Evolutionary conservation across 805 yeast genomes (phyloP), one percentile per base, ranked within the genome.

Genomic region (Debaryomyces tyrocola): DNA sequence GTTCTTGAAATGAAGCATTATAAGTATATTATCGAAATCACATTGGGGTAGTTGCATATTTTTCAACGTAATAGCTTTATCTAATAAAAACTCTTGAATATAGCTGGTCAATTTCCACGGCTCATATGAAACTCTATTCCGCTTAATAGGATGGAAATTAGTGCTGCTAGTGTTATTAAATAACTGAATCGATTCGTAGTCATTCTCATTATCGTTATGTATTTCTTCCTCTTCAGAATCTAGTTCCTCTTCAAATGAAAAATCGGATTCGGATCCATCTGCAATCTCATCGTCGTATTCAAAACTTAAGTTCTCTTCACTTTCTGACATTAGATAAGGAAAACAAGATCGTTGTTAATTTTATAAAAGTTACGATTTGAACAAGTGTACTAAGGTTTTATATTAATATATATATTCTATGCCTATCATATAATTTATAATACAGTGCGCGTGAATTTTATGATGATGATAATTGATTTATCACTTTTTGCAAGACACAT

Each of bases 1-100:
- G 43, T 59, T 61, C 45, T 64, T 64, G 45, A 53, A 49, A 33
- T 71, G 76, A 15, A 70, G 61, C 65, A 72, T 58, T 17, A 67
- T 53, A 18, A 70, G 44, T 15, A 67, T 45, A 31, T 70, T 74
- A 42, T 65, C 70, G 9, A 53, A 45, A 9, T 58, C 37, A 44
- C 70, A 63, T 20, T 52, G 51, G 12, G 71, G 64, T 20, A 70
- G 51, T 27, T 62, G 58, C 35, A 52, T 52, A 17, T 52, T 46
- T 37, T 54, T 55, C 33, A 70, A 55, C 38, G 41, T 44, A 14
- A 49, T 47, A 12, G 58, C 60, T 31, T 62, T 57, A 20, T 51
- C 55, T 6, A 69, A 39, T 34, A 62, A 62, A 24, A 52, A 56
- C 18, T 46, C 46, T 24, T 61, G 55, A 15, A 70, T 58, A 46